Evolutionary conservation across 2,329 filamentous ascomycete species (phyloP).

Genomic region (Fusarium clavum): DNA sequence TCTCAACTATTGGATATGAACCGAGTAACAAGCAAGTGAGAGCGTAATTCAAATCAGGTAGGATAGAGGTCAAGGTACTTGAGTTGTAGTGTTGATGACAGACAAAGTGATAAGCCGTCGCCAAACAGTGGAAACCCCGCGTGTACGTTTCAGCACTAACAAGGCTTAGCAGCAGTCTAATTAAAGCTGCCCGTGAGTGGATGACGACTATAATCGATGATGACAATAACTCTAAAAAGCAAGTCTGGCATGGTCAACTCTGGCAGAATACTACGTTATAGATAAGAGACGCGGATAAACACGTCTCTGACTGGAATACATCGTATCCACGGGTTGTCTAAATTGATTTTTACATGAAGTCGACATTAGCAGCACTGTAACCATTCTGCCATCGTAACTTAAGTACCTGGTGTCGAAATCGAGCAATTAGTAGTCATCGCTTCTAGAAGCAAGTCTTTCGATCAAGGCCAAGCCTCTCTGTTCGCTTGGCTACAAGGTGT

Average conservation of each 20-base stretch:
- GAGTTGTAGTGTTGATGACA: neutral
- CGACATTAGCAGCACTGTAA: neutral
- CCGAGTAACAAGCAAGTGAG: neutral
- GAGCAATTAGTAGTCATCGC: neutral
- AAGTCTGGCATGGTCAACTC: neutral
- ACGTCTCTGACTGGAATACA: neutral
- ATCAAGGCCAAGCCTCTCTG: neutral
- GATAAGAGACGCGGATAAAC: neutral
- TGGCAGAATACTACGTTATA: neutral
- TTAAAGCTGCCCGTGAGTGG: constrained; percentile 28
- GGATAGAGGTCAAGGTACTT: neutral
- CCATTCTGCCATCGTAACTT: neutral
- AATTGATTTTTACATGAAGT: neutral
- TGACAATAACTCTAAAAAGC: constrained; percentile 10
- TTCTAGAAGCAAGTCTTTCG: neutral
- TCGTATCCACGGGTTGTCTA: neutral
- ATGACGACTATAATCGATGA: constrained; percentile 29
- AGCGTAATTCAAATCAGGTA: neutral
- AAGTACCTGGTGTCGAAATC: neutral
- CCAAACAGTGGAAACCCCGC: constrained; percentile 26
- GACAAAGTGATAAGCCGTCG: constrained; percentile 15
- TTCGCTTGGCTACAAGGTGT: neutral
- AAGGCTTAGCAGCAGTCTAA: constrained; percentile 19
- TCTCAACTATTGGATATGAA: neutral
- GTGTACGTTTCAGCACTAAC: constrained; percentile 20